Base-by-base conservation (phyloP, 2,329 filamentous ascomycete species). In the Ceratocystis lukuohia region DNA sequence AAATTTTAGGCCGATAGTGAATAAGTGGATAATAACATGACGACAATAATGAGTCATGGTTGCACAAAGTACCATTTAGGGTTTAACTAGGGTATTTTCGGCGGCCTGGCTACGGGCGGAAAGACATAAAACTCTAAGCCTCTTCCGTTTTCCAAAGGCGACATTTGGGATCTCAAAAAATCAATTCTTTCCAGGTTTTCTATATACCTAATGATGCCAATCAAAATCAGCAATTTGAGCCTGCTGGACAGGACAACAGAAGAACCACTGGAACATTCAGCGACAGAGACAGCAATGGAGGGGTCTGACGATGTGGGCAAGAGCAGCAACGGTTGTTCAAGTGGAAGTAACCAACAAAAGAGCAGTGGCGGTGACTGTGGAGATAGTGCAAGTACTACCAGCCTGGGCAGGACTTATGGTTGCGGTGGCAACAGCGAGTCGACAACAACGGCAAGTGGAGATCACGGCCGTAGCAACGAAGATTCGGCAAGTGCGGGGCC, bases 401-500 rank as follows among this genome's bases (percentile, higher is more conserved):
- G 33, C 15, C 17, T 17, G 10, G 44, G 61, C 25, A 48, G 28
- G 22, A 61, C 20, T 20, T 3, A 44, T 25, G 62, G 62, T 12
- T 67, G 66, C n/a, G 44, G 41, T 37, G 62, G 17, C n/a, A 62
- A 37, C 25, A 20, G 25, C 56, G 28, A n/a, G 56, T 30, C 56
- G 37, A 41, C 37, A 59, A 17, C 28, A 30, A 37, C 56, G 56
- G 17, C 56, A 59, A 15, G 22, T 37, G 30, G 46, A 61, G 20
- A 33, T 20, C 5, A 20, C 12, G 45, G 30, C 5, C 53, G 25
- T 41, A 5, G 12, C 10, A 12, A 41, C 8, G 37, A 41, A 41
- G 37, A 41, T 41, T 41, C 37, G 53, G 50, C 64, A 17, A 61
- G 66, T 53, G 61, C 33, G 44, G 64, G 64, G 8, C 64, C 66